Percentiles rank a stretch among this genome's conserved stretches.
phyloP scores from a whole-genome alignment of 805 yeast species.

The Yamadazyma tumulicola region DNA sequence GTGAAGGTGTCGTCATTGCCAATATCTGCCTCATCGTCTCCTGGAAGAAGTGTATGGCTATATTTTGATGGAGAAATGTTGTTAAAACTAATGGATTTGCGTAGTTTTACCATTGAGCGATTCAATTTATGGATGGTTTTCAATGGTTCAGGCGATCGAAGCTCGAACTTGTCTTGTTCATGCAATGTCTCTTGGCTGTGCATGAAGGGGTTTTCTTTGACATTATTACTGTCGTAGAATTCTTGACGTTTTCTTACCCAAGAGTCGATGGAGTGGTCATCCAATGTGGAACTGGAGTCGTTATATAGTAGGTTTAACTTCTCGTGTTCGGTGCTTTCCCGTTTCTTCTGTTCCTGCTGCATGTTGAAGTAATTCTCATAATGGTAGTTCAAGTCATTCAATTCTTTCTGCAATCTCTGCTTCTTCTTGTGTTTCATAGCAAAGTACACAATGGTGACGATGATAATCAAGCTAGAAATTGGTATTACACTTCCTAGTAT shows the following conservation, averaged over 20 bases:
- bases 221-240: conserved; percentile 29
- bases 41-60: conserved; percentile 7
- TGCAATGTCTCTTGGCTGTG: conserved; percentile 12
- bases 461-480: conserved; percentile 18
- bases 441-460: conserved; percentile 15
- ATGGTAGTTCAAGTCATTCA: conserved; percentile 24
- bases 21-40: conserved; percentile 11
- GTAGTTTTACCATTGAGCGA: conserved; percentile 12
- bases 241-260: conserved; percentile 52
- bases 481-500: conserved; percentile 39
- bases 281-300: conserved; percentile 38
- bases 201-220: conserved; percentile 20
- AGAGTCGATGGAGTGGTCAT: conserved; percentile 47
- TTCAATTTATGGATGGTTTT: conserved; percentile 12
- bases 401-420: conserved; percentile 16
- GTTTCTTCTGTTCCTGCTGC: conserved; percentile 15
- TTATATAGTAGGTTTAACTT: conserved; percentile 12
- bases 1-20: conserved; percentile 3
- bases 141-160: conserved; percentile 11
- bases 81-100: conserved; percentile 14
- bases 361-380: conserved; percentile 25
- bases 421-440: conserved; percentile 19
- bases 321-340: neutral
- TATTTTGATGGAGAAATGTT: conserved; percentile 9
- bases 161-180: neutral